phyloP scores from a whole-genome alignment of 176 grass and related monocot species.

The Eragrostis nindensis region DNA sequence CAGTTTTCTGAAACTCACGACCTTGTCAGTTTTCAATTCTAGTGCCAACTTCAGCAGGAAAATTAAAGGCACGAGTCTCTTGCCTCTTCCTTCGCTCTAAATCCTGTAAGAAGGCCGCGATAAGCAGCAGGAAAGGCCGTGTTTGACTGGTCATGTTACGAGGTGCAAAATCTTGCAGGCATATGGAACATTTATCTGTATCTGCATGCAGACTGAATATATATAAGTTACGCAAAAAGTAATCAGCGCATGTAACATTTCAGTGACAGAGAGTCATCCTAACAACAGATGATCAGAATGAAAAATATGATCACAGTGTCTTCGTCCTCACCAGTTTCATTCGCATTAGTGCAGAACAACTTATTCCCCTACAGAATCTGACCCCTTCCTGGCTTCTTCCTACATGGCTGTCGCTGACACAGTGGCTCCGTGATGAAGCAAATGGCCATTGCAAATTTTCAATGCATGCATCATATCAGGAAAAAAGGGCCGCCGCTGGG shows the following conservation, averaged over 20 bases:
- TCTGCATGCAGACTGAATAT: too few species aligned
- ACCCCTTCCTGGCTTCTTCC: not conserved
- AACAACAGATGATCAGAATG: too few species aligned
- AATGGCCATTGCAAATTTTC: not conserved
- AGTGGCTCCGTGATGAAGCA: conserved; percentile 29
- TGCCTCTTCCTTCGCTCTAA: not conserved
- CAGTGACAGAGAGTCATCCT: not conserved
- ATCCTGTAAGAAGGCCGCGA: not conserved
- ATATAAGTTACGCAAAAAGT: too few species aligned
- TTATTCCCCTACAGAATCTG: conserved; percentile 4
- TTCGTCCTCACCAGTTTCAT: too few species aligned
- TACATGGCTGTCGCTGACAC: conserved; percentile 10
- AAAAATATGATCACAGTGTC: too few species aligned
- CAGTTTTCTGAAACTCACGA: not conserved
- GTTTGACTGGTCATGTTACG: not conserved
- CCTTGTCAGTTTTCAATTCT: not conserved
- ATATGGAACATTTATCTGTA: not conserved
- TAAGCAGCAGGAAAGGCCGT: not conserved
- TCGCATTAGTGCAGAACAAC: not conserved
- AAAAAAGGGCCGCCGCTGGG: too few species aligned
- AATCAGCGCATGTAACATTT: not conserved
- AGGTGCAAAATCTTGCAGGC: not conserved
- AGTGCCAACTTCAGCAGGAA: not conserved
- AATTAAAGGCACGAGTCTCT: not conserved
- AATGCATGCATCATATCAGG: conserved; percentile 22